Evolutionary conservation across 768 basidiomycete species (phyloP), one percentile per base, ranked within the genome.

Genomic region (Gyrodon lividus): DNA sequence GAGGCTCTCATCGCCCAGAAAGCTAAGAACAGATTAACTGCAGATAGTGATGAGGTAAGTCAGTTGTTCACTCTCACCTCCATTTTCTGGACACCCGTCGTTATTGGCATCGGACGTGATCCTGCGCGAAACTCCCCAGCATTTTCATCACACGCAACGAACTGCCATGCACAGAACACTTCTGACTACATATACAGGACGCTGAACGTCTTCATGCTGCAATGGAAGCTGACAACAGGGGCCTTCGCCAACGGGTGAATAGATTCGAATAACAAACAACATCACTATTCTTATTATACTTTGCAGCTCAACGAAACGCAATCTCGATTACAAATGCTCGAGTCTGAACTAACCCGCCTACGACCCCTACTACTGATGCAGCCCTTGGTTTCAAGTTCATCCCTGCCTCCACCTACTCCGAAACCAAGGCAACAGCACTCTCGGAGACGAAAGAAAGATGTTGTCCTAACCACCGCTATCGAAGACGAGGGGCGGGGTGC

Each of bases 331-430:
- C 66, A 75, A 22, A 56, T 72, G 2, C 75, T 91, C 0, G 88
- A 90, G 68, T 60, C 74, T 10, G 88, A 91, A 62, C 72, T 90
- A 7, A 66, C 72, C 2, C 80, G 81, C 54, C 75, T 91, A 28
- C 81, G 82, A 42, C 89, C 89, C 0, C 66, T 89, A 31, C 74
- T 91, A 40, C 70, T 88, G 13, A 81, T 88, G 77, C 81, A 84
- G 43, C 80, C 84, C 17, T 72, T 69, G 19, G 58, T 71, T 35
- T 55, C 68, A 35, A 54, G 46, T 53, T 39, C 60, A 22, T 52
- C 58, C 1, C 34, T 60, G 17, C 46, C 48, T 34, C 56, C 57
- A 52, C 60, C 59, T 4, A 70, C 59, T 1, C 55, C 60, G 2
- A 68, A 61, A 46, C 41, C 57, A 17, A 68, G 55, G 42, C 39